Conservation (phyloP, 2,329 filamentous ascomycete species). For the Cladosporium sp. region DNA sequence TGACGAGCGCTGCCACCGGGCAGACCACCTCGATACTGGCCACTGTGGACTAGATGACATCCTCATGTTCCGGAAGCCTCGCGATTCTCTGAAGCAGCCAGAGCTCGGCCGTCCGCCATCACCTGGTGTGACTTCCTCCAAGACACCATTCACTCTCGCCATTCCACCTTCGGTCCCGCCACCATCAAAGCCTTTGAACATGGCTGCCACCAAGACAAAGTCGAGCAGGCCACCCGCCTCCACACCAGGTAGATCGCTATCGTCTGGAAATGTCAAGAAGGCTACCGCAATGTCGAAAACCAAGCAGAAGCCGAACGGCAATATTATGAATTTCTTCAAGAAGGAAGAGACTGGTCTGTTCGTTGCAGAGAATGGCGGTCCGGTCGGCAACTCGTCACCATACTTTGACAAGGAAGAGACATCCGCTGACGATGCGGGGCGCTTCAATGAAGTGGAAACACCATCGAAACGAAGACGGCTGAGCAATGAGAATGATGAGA, state of each 20-base stretch:
- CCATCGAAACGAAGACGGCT: slow-evolving; percentile 8
- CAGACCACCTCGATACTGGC: not conserved
- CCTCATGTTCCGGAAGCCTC: slow-evolving; percentile 53
- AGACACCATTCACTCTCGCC: slow-evolving; percentile 30
- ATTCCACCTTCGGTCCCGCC: slow-evolving; percentile 26
- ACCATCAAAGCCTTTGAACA: slow-evolving; percentile 26
- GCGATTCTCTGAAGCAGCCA: slow-evolving; percentile 38
- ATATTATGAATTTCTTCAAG: slow-evolving; percentile 53
- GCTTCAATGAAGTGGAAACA: slow-evolving; percentile 41
- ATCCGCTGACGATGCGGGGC: slow-evolving; percentile 21
- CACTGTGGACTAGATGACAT: not conserved
- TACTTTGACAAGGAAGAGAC: slow-evolving; percentile 21
- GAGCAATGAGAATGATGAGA: slow-evolving; percentile 16
- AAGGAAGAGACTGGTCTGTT: slow-evolving; percentile 38
- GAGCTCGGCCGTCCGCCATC: slow-evolving; percentile 49
- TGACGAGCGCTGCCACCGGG: slow-evolving; percentile 1
- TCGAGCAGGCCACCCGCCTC: slow-evolving; percentile 23
- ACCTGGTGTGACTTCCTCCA: slow-evolving; percentile 37
- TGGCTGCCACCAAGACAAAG: slow-evolving; percentile 22
- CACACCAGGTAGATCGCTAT: slow-evolving; percentile 25
- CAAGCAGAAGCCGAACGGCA: slow-evolving; percentile 44
- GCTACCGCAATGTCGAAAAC: slow-evolving; percentile 31
- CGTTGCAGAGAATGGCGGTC: slow-evolving; percentile 27
- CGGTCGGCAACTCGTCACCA: slow-evolving; percentile 1
- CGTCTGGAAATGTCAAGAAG: slow-evolving; percentile 30